Base-by-base conservation (phyloP, 1,284 basidiomycete species). In the Calocybe gambosa region DNA sequence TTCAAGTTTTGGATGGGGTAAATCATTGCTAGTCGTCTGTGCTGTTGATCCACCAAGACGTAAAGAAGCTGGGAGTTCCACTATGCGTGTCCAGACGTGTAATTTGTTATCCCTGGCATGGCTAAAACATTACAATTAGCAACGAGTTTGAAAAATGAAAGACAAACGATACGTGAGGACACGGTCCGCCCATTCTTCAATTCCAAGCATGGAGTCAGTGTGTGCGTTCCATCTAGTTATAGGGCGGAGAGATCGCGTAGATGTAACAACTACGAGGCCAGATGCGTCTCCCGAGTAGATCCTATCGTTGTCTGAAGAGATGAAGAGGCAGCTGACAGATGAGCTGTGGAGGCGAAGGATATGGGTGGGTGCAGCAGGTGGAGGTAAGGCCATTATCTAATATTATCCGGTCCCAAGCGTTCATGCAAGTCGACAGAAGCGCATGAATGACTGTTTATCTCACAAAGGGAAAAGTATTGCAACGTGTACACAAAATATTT, bases 21-120 rank as follows among this genome's bases (percentile, higher is more conserved):
- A 63, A 12, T 67, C 8, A 13, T 13, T 42, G 15, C 36, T 42
- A 9, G 37, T 73, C 1, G 75, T 68, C 38, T 75, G 58, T 1
- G 73, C 67, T 1, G 82, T 81, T 1, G 80, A 76, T 8, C 31
- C 31, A 15, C 77, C 80, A 7, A 80, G 64, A 23, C 68, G 65
- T 40, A 61, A 61, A 8, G 71, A 66, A 3, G 65, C 54, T 1
- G 70, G 61, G 0, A 66, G 55, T 43, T 80, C 76, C 5, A 65
- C 61, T 26, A 75, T 64, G 36, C 73, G 67, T n/a, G 59, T 64
- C 85, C 85, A 85, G 3, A 88, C 69, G 54, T 86, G 79, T 25
- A 89, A 61, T 57, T 86, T 89, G 62, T 94, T 90, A 61, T 95
- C 93, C 49, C 92, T 70, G 12, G 82, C 88, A 60, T 94, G 91